Evolutionary conservation across 2,329 filamentous ascomycete genomes (phyloP).

Genomic region (Arthrobotrys conoides): DNA sequence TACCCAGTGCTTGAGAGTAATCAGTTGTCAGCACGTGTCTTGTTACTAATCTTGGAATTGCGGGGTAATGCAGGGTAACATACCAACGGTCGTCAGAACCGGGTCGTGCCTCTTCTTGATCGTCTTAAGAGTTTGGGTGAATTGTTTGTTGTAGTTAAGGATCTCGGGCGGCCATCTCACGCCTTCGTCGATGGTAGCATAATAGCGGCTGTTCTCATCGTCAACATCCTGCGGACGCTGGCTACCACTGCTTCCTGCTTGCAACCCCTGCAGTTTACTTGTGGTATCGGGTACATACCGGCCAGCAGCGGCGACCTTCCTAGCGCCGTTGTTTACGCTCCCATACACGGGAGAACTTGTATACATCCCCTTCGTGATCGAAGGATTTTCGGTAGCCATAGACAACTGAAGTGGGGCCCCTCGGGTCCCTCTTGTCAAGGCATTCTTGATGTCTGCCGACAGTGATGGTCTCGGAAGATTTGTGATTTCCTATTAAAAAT

Average conservation of each 20-base stretch:
- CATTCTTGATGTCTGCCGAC: constrained; percentile 79
- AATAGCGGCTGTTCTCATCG: constrained; percentile 78
- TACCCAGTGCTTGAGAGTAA: constrained; percentile 79
- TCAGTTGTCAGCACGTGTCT: constrained; percentile 26
- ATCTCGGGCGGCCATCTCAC: constrained; percentile 94
- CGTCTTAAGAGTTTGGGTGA: constrained; percentile 87
- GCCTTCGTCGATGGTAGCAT: constrained; percentile 89
- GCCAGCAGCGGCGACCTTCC: constrained; percentile 67
- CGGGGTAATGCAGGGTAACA: constrained; percentile 15
- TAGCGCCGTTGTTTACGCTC: constrained; percentile 69
- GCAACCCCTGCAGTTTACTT: constrained; percentile 63
- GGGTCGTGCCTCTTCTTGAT: constrained; percentile 97
- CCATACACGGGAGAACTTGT: constrained; percentile 72
- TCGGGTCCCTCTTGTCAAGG: constrained; percentile 67
- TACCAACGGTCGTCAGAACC: constrained; percentile 90
- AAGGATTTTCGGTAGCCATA: constrained; percentile 90
- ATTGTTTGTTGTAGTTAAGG: constrained; percentile 91
- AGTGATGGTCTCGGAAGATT: constrained; percentile 83
- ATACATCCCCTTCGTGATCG: constrained; percentile 86
- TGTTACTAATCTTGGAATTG: constrained; percentile 15
- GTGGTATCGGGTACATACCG: constrained; percentile 61
- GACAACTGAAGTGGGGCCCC: constrained; percentile 78
- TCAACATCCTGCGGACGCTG: constrained; percentile 61
- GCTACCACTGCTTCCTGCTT: constrained; percentile 38
- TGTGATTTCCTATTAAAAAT: constrained; percentile 83